phyloP scores from a whole-genome alignment of 2,329 filamentous ascomycete genomes.

The Claviceps monticola region DNA sequence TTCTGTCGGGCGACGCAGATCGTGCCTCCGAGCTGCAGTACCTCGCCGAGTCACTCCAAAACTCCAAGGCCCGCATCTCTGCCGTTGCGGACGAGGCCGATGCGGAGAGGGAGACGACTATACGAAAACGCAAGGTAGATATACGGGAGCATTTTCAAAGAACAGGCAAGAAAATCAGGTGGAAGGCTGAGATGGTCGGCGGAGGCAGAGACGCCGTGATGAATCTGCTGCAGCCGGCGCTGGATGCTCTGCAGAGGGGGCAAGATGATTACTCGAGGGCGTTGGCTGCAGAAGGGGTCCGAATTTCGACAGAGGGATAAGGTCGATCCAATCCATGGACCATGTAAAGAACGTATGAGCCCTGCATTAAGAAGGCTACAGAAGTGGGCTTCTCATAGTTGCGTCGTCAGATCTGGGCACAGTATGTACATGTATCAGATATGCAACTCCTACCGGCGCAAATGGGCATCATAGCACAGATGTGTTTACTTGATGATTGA shows the following conservation, averaged over 20 bases:
- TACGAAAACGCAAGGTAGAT: slow-evolving; percentile 54
- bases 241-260: slow-evolving; percentile 57
- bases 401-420: too few species aligned
- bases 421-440: too few species aligned
- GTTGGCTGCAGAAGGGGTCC: slow-evolving; percentile 47
- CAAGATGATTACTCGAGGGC: slow-evolving; percentile 57
- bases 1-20: slow-evolving; percentile 74
- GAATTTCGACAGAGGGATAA: slow-evolving; percentile 30
- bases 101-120: slow-evolving; percentile 50
- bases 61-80: slow-evolving; percentile 65
- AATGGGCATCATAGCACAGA: too few species aligned
- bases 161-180: slow-evolving; percentile 60
- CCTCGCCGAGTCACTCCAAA: slow-evolving; percentile 66
- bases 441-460: too few species aligned
- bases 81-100: slow-evolving; percentile 73
- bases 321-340: background rate
- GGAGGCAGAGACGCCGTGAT: slow-evolving; percentile 67
- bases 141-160: slow-evolving; percentile 56
- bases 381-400: too few species aligned
- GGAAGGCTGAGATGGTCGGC: slow-evolving; percentile 52
- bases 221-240: slow-evolving; percentile 61
- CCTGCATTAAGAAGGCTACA: too few species aligned
- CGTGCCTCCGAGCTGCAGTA: slow-evolving; percentile 69
- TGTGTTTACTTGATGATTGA: too few species aligned
- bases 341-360: too few species aligned